Conservation (phyloP, 352 stramenopile species). For the Phytophthora pini region DNA sequence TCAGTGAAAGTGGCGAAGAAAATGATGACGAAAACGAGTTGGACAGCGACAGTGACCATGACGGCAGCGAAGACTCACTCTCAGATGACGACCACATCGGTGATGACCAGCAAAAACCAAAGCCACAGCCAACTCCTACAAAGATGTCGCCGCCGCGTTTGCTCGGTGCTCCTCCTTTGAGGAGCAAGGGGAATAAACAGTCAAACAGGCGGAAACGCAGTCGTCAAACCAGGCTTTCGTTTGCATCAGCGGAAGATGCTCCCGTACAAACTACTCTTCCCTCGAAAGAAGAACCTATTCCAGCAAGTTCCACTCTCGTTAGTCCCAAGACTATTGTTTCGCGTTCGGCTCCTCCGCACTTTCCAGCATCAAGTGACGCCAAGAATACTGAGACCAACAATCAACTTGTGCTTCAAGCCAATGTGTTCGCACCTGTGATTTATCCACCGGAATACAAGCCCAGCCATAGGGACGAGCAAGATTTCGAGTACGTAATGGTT, state of each 20-base stretch:
- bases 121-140: conserved; percentile 15
- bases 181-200: conserved; percentile 11
- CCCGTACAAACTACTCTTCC: neutral
- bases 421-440: conserved; percentile 45
- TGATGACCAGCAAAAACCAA: conserved; percentile 7
- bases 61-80: conserved; percentile 35
- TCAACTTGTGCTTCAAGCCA: conserved; percentile 31
- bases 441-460: conserved; percentile 28
- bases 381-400: conserved; percentile 12
- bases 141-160: conserved; percentile 32
- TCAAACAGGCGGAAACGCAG: conserved; percentile 34
- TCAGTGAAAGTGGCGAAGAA: conserved; percentile 29
- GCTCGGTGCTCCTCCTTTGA: conserved; percentile 15
- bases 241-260: conserved; percentile 20
- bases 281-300: neutral
- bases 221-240: conserved; percentile 47
- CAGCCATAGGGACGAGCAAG: conserved; percentile 25
- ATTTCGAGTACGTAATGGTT: conserved; percentile 71
- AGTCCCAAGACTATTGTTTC: neutral
- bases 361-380: neutral
- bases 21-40: conserved; percentile 41
- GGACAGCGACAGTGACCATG: conserved; percentile 49
- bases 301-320: neutral
- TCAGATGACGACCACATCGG: conserved; percentile 22
- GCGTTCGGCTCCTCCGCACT: neutral